Base-by-base conservation (phyloP, 805 yeast genomes). In the Grigorovia transvaalensis region DNA sequence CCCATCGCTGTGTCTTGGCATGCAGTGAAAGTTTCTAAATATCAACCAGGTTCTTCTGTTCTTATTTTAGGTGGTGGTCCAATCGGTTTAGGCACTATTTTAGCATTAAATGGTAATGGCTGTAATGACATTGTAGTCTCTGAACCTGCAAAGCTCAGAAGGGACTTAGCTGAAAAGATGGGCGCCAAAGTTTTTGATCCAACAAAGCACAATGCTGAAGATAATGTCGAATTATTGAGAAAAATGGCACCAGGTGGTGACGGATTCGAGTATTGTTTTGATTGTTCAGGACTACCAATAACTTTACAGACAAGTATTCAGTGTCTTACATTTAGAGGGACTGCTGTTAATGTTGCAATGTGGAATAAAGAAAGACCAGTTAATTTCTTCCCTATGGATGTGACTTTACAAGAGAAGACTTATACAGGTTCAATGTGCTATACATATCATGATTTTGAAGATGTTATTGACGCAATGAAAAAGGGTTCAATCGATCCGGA, bases 401-500 rank as follows among this genome's bases (percentile, higher is more conserved):
- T 79, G 15, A 76, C 84, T 2, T 66, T 71, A 56, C 74, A 74
- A 54, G 87, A 82, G 62, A 81, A 79, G 59, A 62, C 63, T 45
- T 70, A 77, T 35, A 74, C 79, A 38, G 87, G 86, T 2, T 79
- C 85, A 0, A 79, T 81, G 76, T 79, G 85, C 56, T 81, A 81
- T 60, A 76, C 78, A 4, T 70, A 73, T 43, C 70, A 68, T 51
- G 88, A 82, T 64, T 81, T 82, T 56, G 77, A 73, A 60, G 79
- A 75, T 47, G 86, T 81, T 3, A 70, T 81, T 29, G 68, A 65
- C 1, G 82, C 84, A 15, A 66, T 82, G 50, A 73, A 70, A 6
- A 57, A 65, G 2, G 80, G 81, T 9, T 56, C 59, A 45, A 77
- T 81, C 49, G 70, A 67, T 49, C 56, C 73, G 4, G 74, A 74